Percentiles rank a stretch among this genome's conserved stretches.
These are phyloP conservation scores for Dimocarpus longan DNA, from an alignment of 345 rosid genomes.

Conservation along the genomic window DNA sequence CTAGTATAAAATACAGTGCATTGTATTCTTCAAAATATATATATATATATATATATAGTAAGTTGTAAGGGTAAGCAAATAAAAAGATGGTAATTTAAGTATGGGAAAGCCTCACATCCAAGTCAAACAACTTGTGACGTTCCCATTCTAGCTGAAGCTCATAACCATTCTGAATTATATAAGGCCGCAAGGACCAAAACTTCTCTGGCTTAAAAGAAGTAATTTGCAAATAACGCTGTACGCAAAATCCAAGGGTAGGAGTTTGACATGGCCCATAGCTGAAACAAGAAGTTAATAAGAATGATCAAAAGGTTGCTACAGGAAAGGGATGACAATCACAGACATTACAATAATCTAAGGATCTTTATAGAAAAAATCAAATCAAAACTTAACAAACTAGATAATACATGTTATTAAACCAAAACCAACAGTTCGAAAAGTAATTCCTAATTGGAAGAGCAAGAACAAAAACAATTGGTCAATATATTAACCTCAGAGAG, in stretches of 20 bases:
- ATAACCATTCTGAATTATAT: constrained; percentile 61
- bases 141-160: constrained; percentile 96
- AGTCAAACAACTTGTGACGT: constrained; percentile 81
- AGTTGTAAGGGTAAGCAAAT: neutral
- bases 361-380: neutral
- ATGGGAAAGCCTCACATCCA: constrained; percentile 59
- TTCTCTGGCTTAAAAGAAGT: constrained; percentile 86
- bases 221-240: constrained; percentile 87
- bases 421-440: neutral
- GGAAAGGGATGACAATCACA: neutral
- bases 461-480: neutral
- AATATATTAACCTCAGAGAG: neutral
- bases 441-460: neutral
- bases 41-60: no score
- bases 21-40: no score
- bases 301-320: constrained; percentile 14
- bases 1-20: constrained; percentile 19
- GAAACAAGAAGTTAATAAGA: constrained; percentile 40
- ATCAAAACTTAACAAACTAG: neutral
- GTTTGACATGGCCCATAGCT: constrained; percentile 98
- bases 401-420: neutral
- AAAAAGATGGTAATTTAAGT: constrained; percentile 3
- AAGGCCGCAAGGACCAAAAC: constrained; percentile 78
- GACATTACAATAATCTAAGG: neutral
- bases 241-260: constrained; percentile 97